Evolutionary conservation across 2,329 filamentous ascomycete genomes (phyloP).

Genomic region (Phyllosticta citrichinensis): DNA sequence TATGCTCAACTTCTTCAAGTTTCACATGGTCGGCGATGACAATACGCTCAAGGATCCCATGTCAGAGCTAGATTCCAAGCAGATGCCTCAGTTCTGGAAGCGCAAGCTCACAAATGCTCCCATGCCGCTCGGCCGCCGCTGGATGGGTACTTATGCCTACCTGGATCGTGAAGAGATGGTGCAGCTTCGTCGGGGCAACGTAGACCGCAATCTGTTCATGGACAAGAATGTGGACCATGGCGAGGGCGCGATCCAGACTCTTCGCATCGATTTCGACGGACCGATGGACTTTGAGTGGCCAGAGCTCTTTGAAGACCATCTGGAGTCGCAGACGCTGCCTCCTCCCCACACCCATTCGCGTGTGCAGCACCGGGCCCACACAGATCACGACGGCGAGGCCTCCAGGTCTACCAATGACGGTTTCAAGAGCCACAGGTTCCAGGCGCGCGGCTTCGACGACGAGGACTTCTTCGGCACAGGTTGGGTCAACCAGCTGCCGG

Average conservation of each 20-base stretch:
- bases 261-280: conserved; percentile 23
- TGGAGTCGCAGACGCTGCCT: conserved; percentile 25
- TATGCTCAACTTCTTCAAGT: conserved; percentile 44
- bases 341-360: conserved; percentile 17
- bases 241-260: conserved; percentile 17
- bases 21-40: conserved; percentile 36
- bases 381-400: conserved; percentile 2
- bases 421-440: conserved; percentile 20
- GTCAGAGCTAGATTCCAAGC: conserved; percentile 22
- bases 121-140: conserved; percentile 31
- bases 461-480: conserved; percentile 30
- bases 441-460: conserved; percentile 29
- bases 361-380: conserved; percentile 19
- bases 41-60: conserved; percentile 28
- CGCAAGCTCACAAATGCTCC: conserved; percentile 25
- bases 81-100: conserved; percentile 36
- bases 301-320: conserved; percentile 28
- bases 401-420: not conserved
- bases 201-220: conserved; percentile 10
- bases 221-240: conserved; percentile 24
- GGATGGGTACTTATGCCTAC: conserved; percentile 43
- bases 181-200: conserved; percentile 15
- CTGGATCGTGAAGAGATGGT: conserved; percentile 22
- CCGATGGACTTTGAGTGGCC: conserved; percentile 25
- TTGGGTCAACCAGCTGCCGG: conserved; percentile 40